Evolutionary conservation across 192 early-diverging fungal genomes (phyloP).

Genomic region (Spinellus fusiger): DNA sequence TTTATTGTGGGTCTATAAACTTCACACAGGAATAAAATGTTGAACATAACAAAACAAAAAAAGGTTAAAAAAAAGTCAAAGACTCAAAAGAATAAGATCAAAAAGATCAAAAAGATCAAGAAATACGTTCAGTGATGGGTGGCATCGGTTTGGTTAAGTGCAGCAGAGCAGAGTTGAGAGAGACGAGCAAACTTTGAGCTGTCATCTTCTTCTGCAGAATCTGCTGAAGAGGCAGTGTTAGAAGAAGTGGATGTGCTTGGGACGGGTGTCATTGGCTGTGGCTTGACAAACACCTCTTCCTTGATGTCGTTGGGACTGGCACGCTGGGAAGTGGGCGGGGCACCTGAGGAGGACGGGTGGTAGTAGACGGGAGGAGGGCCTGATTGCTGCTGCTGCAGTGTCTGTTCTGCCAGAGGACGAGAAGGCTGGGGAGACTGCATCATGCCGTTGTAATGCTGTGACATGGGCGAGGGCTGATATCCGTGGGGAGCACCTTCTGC

Average conservation of each 20-base stretch:
- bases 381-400: not conserved
- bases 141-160: conserved; percentile 1
- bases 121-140: too few species aligned
- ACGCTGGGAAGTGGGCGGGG: not conserved
- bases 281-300: not conserved
- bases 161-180: conserved; percentile 19
- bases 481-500: not conserved
- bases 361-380: not conserved
- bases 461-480: not conserved
- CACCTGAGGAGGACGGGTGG: not conserved
- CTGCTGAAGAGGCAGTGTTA: conserved; percentile 20
- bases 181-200: conserved; percentile 8
- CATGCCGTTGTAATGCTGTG: conserved; percentile 1
- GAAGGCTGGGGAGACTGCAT: not conserved
- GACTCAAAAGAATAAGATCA: too few species aligned
- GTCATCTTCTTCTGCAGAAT: conserved; percentile 14
- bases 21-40: too few species aligned
- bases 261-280: conserved; percentile 27
- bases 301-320: not conserved
- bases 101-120: too few species aligned
- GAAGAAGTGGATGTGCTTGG: conserved; percentile 23
- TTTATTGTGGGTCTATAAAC: too few species aligned
- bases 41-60: too few species aligned
- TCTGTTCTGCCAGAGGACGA: not conserved
- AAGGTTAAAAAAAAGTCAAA: too few species aligned